These are phyloP conservation scores for Cercospora sp. DNA, from an alignment of 2,329 filamentous ascomycete genomes.

Conservation along the genomic window DNA sequence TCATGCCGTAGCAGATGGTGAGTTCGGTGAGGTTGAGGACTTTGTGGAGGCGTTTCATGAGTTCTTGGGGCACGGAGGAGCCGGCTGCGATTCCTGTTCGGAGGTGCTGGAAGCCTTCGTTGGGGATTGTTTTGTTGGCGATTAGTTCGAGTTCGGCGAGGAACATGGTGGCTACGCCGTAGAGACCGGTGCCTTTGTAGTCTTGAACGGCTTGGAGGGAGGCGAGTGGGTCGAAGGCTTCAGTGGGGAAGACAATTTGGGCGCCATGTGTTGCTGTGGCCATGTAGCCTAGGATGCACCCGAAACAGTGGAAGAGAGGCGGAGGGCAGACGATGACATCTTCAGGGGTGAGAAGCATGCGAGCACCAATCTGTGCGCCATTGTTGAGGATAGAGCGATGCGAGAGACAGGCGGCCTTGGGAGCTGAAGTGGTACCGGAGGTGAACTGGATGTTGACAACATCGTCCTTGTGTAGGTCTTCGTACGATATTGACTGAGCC, in stretches of 20 bases:
- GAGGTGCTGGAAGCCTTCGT: constrained; percentile 63
- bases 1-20: constrained; percentile 97
- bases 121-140: constrained; percentile 34
- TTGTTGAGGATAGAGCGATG: constrained; percentile 92
- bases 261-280: constrained; percentile 83
- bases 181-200: constrained; percentile 67
- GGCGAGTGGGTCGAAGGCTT: constrained; percentile 79
- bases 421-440: constrained; percentile 85
- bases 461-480: constrained; percentile 61
- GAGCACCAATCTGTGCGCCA: constrained; percentile 75
- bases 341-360: constrained; percentile 73
- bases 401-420: constrained; percentile 83
- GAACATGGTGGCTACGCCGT: constrained; percentile 95
- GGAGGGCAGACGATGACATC: constrained; percentile 70
- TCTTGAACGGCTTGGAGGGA: constrained; percentile 65
- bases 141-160: constrained; percentile 81
- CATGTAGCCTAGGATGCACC: constrained; percentile 90
- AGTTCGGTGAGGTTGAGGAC: constrained; percentile 75
- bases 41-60: constrained; percentile 75
- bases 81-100: constrained; percentile 92
- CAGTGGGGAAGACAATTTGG: constrained; percentile 78
- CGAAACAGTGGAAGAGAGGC: constrained; percentile 72
- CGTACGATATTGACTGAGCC: constrained; percentile 45
- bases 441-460: constrained; percentile 96
- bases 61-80: constrained; percentile 74